phyloP scores from a whole-genome alignment of 2,329 filamentous ascomycete species.

The Tolypocladium tropicale region DNA sequence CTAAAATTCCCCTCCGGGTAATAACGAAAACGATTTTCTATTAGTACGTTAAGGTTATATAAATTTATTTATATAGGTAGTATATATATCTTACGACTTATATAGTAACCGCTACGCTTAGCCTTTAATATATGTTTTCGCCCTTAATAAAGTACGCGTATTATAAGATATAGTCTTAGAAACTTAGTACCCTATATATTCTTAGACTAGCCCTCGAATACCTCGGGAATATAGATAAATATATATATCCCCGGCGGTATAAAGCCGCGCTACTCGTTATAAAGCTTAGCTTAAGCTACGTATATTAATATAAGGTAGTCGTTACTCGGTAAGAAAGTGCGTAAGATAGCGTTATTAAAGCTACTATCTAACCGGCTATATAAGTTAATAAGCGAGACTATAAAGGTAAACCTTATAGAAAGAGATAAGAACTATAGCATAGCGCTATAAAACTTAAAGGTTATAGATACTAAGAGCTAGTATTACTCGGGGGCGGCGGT shows the following conservation, averaged over 20 bases:
- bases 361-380: conserved; percentile 43
- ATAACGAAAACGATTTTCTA: too few species aligned
- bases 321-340: conserved; percentile 30
- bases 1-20: too few species aligned
- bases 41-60: too few species aligned
- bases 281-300: conserved; percentile 32
- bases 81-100: too few species aligned
- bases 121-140: too few species aligned
- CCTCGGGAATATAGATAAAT: conserved; percentile 30
- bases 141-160: too few species aligned
- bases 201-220: conserved; percentile 17
- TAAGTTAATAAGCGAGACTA: conserved; percentile 45
- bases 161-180: conserved; percentile 42
- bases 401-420: conserved; percentile 29
- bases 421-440: conserved; percentile 26
- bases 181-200: conserved; percentile 31
- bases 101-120: too few species aligned
- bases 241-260: conserved; percentile 40
- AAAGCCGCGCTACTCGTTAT: conserved; percentile 36
- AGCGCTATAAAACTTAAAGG: conserved; percentile 25
- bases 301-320: conserved; percentile 37
- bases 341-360: conserved; percentile 44
- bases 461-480: conserved; percentile 18
- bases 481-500: conserved; percentile 18
- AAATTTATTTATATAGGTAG: too few species aligned